These are phyloP conservation scores for Monilinia polystroma DNA, from an alignment of 2,329 filamentous ascomycete species.

Conservation along the genomic window DNA sequence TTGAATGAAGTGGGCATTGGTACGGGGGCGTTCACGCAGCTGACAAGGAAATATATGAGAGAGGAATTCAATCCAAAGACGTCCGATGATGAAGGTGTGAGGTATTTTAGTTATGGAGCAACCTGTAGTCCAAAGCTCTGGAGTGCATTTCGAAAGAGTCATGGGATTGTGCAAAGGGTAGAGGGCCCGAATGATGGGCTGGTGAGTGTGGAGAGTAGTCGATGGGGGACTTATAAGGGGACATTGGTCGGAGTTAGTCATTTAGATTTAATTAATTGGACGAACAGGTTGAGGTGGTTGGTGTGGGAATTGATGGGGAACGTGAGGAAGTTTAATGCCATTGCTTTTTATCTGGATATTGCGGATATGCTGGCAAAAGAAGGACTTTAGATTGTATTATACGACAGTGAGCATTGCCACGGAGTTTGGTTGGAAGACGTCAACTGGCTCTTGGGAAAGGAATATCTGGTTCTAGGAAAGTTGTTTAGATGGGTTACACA, in stretches of 20 bases:
- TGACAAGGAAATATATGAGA: constrained; percentile 58
- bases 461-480: neutral
- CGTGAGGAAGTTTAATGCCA: constrained; percentile 60
- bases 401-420: neutral
- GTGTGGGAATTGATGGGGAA: constrained; percentile 54
- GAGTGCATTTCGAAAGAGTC: constrained; percentile 61
- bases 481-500: neutral
- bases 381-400: constrained; percentile 41
- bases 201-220: constrained; percentile 63
- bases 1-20: constrained; percentile 54
- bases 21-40: constrained; percentile 60
- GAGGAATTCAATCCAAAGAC: constrained; percentile 59
- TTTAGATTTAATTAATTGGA: constrained; percentile 67
- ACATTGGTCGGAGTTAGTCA: constrained; percentile 62
- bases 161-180: constrained; percentile 48
- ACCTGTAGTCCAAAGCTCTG: constrained; percentile 56
- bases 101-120: constrained; percentile 64
- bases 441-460: neutral
- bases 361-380: constrained; percentile 71
- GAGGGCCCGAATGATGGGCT: constrained; percentile 66
- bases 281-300: constrained; percentile 57
- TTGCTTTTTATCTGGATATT: constrained; percentile 66
- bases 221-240: constrained; percentile 64
- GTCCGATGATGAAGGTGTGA: constrained; percentile 52
- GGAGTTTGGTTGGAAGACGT: neutral